phyloP scores from a whole-genome alignment of 306 rosid genomes.

The Cyclanthera cordifolia region DNA sequence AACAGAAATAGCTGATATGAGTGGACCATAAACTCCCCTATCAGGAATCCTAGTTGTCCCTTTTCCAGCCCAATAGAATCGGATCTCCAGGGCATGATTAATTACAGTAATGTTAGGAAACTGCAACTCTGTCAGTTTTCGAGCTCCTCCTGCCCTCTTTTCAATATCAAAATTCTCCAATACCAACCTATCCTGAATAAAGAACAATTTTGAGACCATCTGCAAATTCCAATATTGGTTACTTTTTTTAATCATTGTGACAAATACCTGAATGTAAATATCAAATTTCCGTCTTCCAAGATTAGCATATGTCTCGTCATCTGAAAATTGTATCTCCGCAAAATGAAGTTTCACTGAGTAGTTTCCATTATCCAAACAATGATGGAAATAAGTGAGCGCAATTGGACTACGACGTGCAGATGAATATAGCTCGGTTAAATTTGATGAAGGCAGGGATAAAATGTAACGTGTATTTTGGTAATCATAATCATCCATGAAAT shows the following conservation, averaged over 20 bases:
- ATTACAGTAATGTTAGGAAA: constrained; percentile 28
- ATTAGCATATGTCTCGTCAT: constrained; percentile 31
- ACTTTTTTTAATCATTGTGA: neutral
- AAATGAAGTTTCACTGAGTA: constrained; percentile 51
- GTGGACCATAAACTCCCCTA: constrained; percentile 57
- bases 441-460: constrained; percentile 24
- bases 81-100: constrained; percentile 40
- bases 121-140: constrained; percentile 23
- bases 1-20: constrained; percentile 56
- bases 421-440: constrained; percentile 31
- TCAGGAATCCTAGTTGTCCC: constrained; percentile 52
- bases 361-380: constrained; percentile 59
- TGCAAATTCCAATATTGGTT: constrained; percentile 2
- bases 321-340: constrained; percentile 50
- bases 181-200: constrained; percentile 37
- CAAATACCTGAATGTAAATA: constrained; percentile 53
- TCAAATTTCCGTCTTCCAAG: constrained; percentile 54
- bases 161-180: constrained; percentile 45
- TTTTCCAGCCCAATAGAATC: constrained; percentile 52
- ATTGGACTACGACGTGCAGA: constrained; percentile 52
- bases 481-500: constrained; percentile 38
- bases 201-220: neutral
- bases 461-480: constrained; percentile 29
- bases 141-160: constrained; percentile 29
- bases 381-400: constrained; percentile 55